Evolutionary conservation across 495 filamentous ascomycete species (phyloP).

Genomic region (Penicillium subrubescens): DNA sequence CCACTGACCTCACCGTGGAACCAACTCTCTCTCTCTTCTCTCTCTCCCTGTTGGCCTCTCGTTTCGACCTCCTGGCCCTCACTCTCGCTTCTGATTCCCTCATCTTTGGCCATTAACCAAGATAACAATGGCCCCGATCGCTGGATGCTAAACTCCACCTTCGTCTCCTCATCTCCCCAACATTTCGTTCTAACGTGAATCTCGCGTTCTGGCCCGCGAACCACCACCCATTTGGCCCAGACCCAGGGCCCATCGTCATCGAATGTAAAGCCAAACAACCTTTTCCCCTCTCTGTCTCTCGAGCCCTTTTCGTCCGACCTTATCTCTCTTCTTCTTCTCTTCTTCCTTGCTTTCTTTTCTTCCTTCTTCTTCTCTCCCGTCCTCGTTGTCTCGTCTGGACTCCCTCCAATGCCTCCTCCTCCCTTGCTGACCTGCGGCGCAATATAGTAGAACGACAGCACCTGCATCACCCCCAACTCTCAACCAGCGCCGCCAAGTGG

Average conservation of each 20-base stretch:
- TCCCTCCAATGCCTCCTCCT: conserved; percentile 17
- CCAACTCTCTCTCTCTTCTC: conserved; percentile 15
- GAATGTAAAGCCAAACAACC: conserved; percentile 17
- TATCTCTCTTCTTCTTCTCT: conserved; percentile 7
- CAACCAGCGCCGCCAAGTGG: conserved; percentile 3
- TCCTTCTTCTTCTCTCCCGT: conserved; percentile 7
- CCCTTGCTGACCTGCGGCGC: conserved; percentile 19
- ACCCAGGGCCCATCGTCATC: conserved; percentile 25
- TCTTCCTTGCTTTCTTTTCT: conserved; percentile 7
- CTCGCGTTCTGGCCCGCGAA: conserved; percentile 3
- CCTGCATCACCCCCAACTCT: background rate
- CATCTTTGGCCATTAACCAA: background rate
- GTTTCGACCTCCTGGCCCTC: background rate
- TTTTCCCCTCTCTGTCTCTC: conserved; percentile 20
- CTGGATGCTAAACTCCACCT: background rate
- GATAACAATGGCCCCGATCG: conserved; percentile 12
- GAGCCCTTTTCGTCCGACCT: background rate
- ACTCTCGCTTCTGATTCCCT: background rate
- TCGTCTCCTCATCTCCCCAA: background rate
- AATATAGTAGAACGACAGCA: background rate
- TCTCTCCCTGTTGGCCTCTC: conserved; percentile 18
- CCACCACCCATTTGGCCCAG: background rate
- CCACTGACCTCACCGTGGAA: conserved; percentile 25
- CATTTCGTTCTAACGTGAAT: background rate
- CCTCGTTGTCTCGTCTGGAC: conserved; percentile 11